Evolutionary conservation across 139 green algal genomes (phyloP).

Genomic region (Micractinium conductrix): DNA sequence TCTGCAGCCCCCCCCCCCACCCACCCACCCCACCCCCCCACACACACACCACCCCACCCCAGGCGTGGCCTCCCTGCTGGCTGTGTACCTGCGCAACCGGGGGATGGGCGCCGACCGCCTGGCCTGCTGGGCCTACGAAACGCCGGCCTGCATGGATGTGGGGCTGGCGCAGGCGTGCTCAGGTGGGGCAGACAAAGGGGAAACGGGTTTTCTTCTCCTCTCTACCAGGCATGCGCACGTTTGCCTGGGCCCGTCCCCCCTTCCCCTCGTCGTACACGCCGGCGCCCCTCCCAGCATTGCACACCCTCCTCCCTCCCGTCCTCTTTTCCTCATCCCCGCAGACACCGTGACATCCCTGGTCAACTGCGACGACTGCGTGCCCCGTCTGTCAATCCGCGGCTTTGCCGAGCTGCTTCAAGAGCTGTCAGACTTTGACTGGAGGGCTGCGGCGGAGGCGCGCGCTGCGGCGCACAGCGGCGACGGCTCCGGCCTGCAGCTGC

Average conservation of each 20-base stretch:
- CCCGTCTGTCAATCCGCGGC: neutral
- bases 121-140: conserved; percentile 38
- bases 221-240: too few relatives aligned
- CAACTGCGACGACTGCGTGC: conserved; percentile 41
- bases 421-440: conserved; percentile 41
- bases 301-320: too few relatives aligned
- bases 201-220: too few relatives aligned
- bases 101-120: conserved; percentile 24
- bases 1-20: neutral
- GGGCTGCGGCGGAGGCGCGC: neutral
- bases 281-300: too few relatives aligned
- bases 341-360: conserved; percentile 31
- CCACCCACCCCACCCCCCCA: neutral
- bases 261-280: too few relatives aligned
- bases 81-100: conserved; percentile 20
- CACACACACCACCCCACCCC: neutral
- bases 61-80: conserved; percentile 31
- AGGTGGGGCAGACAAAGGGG: too few relatives aligned
- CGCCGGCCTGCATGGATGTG: conserved; percentile 45
- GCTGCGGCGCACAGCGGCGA: too few relatives aligned
- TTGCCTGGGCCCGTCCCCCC: too few relatives aligned
- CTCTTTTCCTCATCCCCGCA: too few relatives aligned
- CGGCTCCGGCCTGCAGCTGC: neutral
- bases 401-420: conserved; percentile 37
- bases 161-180: conserved; percentile 23